Evolutionary conservation across 108 stramenopile genomes (phyloP), one percentile per base, ranked within the genome.

Genomic region (Nitzschia sp.): DNA sequence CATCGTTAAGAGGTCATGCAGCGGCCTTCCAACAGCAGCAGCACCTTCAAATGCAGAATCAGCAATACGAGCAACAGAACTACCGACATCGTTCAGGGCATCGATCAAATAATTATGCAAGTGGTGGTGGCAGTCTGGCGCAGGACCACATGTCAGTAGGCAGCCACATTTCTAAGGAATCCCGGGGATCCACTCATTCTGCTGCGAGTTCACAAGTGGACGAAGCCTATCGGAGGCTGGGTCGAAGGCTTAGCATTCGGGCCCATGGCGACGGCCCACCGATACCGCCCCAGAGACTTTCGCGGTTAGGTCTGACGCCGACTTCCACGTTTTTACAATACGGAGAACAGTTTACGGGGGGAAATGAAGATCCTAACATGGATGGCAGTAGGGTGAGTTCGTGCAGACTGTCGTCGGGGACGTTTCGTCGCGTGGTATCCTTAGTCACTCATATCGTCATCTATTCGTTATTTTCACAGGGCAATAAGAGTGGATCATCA

Each of bases 191-290:
- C 0, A 46, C 24, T 9, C 9, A 15, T n/a, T 45, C 21, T 63
- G 49, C 19, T 17, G 57, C 31, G 31, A 42, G 34, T 68, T 59
- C 69, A 0, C 28, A 54, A 29, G 47, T 66, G 46, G 77, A 78
- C 31, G 75, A 79, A 60, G 83, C 78, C 4, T 84, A 77, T 46
- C 64, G 68, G 32, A 55, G 75, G 47, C 32, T 79, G 26, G 83
- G 83, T 1, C 71, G 76, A 26, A 36, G 64, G 31, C 55, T 84
- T 13, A 75, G 74, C 29, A 31, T 51, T 33, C 66, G 79, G 26
- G 75, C 70, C 17, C 72, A 66, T 30, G 83, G 83, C 3, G 68
- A 55, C 35, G 47, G 54, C 0, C 45, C 45, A 15, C 1, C 47
- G 17, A 30, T 6, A 19, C 35, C 6, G 18, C 54, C 53, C 8